Base-by-base conservation (phyloP, 2,329 filamentous ascomycete genomes). In the Pseudocercospora ulei region DNA sequence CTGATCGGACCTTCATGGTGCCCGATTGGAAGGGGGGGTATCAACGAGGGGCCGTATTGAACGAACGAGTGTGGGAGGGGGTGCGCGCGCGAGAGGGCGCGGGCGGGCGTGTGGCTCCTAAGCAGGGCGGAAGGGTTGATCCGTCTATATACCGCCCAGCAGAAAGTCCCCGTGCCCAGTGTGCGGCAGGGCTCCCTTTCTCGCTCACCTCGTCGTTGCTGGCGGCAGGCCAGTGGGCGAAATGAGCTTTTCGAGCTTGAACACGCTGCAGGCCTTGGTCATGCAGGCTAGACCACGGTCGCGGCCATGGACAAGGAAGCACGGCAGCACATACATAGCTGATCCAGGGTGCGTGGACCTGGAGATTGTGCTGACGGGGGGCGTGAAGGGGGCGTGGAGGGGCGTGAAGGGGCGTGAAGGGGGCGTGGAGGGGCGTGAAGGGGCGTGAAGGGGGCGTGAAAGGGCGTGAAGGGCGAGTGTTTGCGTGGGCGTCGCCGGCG, bases 1-100 rank as follows among this genome's bases (percentile, higher is more conserved):
- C 36, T 25, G 41, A 39, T 19, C 35, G 39, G 41, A 38, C 27
- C 26, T 36, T 35, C 41, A 44, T 44, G 41, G 18, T 38, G 20
- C 17, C 20, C 36, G 33, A 38, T 30, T 29, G 30, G 35, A 33
- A 36, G 7, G 26, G 17, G 28, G 26, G 17, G 28, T 31, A 33
- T 33, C 23, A 37, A 40, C 26, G 27, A 33, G 22, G 25, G 35
- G 41, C 26, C 41, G 25, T 33, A 40, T 22, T 40, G 37, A 44
- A 44, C 37, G 41, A 44, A 18, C 30, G 38, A 37, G 27, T 39
- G 27, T 30, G 35, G 39, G 33, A 24, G 37, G 23, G 29, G 29
- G 18, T 17, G 38, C 17, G 25, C 36, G 30, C 41, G 41, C 41
- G 34, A 23, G 13, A 25, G 41, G 17, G 37, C 5, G 30, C 30